These are phyloP conservation scores for Solidago caesia DNA, from an alignment of 129 eudicot genomes.

Conservation along the genomic window DNA sequence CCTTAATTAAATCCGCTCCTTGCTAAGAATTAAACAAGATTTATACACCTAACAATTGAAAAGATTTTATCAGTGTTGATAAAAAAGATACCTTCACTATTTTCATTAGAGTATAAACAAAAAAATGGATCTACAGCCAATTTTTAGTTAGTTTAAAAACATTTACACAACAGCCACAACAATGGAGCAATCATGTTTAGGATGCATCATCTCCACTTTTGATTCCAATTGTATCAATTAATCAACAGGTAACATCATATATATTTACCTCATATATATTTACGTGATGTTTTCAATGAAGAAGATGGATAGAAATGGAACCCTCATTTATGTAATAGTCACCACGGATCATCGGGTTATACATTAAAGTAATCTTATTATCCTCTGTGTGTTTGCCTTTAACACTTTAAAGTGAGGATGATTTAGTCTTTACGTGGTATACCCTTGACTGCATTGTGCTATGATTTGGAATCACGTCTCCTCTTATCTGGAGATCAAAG, in stretches of 20 bases:
- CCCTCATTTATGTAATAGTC: constrained; percentile 3
- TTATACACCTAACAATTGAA: too few relatives aligned
- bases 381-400: background rate
- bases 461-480: constrained; percentile 47
- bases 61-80: too few relatives aligned
- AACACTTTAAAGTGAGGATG: constrained; percentile 68
- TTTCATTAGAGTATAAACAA: constrained; percentile 54
- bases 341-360: background rate
- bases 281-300: background rate
- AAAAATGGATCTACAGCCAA: constrained; percentile 51
- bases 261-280: background rate
- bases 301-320: constrained; percentile 7
- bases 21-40: too few relatives aligned
- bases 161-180: constrained; percentile 82
- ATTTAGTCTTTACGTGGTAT: constrained; percentile 60
- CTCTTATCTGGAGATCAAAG: constrained; percentile 93
- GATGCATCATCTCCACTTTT: constrained; percentile 76
- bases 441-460: constrained; percentile 69
- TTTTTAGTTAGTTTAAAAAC: constrained; percentile 61
- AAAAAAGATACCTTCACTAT: constrained; percentile 47
- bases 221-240: constrained; percentile 63
- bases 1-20: too few relatives aligned
- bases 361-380: background rate
- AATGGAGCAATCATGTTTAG: constrained; percentile 87
- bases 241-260: constrained; percentile 63